Evolutionary conservation across 2,329 filamentous ascomycete genomes (phyloP).

Genomic region (Colletotrichum orbiculare): DNA sequence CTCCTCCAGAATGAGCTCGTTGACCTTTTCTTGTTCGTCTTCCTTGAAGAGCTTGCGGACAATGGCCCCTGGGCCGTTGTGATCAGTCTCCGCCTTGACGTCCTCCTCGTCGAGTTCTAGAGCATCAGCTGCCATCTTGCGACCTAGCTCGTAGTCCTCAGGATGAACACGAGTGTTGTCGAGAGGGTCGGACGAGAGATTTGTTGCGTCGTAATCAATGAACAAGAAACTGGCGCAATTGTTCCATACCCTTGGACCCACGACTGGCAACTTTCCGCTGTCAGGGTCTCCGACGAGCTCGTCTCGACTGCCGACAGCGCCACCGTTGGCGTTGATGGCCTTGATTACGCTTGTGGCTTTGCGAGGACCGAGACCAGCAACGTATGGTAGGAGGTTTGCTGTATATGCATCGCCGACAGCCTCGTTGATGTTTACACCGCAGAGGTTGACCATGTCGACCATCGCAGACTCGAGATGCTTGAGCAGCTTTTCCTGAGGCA

Average conservation of each 20-base stretch:
- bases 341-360: slow-evolving; percentile 82
- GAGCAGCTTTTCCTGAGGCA: slow-evolving; percentile 87
- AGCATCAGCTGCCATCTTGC: slow-evolving; percentile 98
- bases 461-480: slow-evolving; percentile 94
- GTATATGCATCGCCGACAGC: slow-evolving; percentile 84
- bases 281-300: slow-evolving; percentile 92
- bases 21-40: slow-evolving; percentile 92
- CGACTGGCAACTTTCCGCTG: slow-evolving; percentile 79
- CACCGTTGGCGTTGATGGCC: slow-evolving; percentile 91
- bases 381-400: slow-evolving; percentile 88
- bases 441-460: slow-evolving; percentile 98
- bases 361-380: slow-evolving; percentile 90
- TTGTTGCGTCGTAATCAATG: slow-evolving; percentile 87
- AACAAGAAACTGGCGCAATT: slow-evolving; percentile 97
- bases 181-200: slow-evolving; percentile 86
- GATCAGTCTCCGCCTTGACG: slow-evolving; percentile 92
- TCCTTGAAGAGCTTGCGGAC: slow-evolving; percentile 96
- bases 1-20: slow-evolving; percentile 94
- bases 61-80: slow-evolving; percentile 89
- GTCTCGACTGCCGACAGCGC: slow-evolving; percentile 83
- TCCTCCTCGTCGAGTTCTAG: slow-evolving; percentile 97
- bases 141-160: slow-evolving; percentile 96
- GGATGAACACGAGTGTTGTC: slow-evolving; percentile 98
- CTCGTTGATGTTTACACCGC: slow-evolving; percentile 95
- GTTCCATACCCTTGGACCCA: slow-evolving; percentile 92